Percentiles rank a stretch among this genome's conserved stretches.
These are phyloP conservation scores for Alternaria sp. DNA, from an alignment of 2,329 filamentous ascomycete genomes.

Conservation along the genomic window DNA sequence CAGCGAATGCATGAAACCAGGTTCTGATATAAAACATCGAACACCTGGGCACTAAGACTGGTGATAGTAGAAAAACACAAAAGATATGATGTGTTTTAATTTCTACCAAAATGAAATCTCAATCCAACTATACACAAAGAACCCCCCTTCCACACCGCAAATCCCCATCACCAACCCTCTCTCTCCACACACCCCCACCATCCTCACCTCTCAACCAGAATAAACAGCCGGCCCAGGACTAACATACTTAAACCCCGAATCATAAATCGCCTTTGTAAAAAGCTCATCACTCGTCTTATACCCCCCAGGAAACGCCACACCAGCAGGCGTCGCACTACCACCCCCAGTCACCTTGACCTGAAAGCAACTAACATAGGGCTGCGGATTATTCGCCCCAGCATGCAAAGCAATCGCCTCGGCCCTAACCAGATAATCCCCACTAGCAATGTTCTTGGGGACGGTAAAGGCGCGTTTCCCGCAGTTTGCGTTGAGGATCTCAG, in stretches of 20 bases:
- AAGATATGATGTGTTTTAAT: not conserved
- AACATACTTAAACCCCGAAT: constrained; percentile 46
- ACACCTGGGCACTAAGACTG: constrained; percentile 38
- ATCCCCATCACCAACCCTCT: not conserved
- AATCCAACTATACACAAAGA: constrained; percentile 4
- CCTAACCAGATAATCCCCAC: constrained; percentile 48
- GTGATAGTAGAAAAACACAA: not conserved
- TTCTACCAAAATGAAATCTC: not conserved
- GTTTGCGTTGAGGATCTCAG: constrained; percentile 52
- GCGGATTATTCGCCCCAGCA: constrained; percentile 42
- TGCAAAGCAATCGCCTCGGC: constrained; percentile 49
- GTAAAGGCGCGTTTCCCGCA: constrained; percentile 50
- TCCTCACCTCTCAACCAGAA: constrained; percentile 34
- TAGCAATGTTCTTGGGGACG: constrained; percentile 46
- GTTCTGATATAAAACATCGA: constrained; percentile 46
- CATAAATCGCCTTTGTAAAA: constrained; percentile 49
- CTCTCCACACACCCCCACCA: not conserved
- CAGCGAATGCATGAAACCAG: constrained; percentile 35
- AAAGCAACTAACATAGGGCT: constrained; percentile 51
- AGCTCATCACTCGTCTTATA: constrained; percentile 47
- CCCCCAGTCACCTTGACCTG: constrained; percentile 51
- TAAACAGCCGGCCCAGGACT: constrained; percentile 48
- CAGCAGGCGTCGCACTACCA: constrained; percentile 44
- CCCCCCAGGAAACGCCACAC: constrained; percentile 48
- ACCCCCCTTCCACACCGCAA: not conserved